Conservation (phyloP, 176 grass and related monocot species). For the Panicum miliaceum region DNA sequence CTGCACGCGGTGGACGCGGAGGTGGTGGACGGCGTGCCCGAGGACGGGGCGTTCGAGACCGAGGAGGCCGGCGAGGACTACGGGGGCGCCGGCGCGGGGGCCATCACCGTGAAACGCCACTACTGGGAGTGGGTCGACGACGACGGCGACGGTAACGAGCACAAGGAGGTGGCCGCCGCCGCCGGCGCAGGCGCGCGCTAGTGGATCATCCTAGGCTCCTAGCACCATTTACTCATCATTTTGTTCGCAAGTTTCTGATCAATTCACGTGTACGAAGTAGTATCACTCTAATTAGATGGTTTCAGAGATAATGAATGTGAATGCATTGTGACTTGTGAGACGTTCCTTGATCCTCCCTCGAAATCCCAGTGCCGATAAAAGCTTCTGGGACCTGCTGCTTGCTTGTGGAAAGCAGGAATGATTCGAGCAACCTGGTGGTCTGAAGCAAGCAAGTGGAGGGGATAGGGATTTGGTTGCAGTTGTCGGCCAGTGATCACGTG, state of each 20-base stretch:
- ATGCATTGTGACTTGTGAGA: no score
- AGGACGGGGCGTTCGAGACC: constrained; percentile 81
- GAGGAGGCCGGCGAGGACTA: constrained; percentile 75
- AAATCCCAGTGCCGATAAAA: no score
- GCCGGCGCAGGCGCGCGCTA: constrained; percentile 11
- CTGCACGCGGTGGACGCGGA: constrained; percentile 76
- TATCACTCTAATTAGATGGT: no score
- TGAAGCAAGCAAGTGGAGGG: no score
- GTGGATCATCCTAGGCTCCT: not conserved
- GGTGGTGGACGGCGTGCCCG: constrained; percentile 59
- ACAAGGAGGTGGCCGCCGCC: not conserved
- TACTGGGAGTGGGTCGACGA: constrained; percentile 54
- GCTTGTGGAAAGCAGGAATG: no score
- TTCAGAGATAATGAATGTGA: no score
- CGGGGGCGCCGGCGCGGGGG: constrained; percentile 19
- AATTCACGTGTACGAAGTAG: not conserved
- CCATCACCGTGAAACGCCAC: constrained; percentile 59
- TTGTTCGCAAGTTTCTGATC: not conserved
- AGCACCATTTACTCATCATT: not conserved
- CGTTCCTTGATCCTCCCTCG: no score
- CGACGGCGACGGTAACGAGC: not conserved
- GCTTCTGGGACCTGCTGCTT: no score
- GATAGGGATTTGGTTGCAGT: no score
- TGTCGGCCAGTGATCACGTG: no score
- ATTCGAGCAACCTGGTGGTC: no score